These are phyloP conservation scores for Spizellomyces punctatus DNA, from an alignment of 192 early-diverging fungal species.

Conservation along the genomic window DNA sequence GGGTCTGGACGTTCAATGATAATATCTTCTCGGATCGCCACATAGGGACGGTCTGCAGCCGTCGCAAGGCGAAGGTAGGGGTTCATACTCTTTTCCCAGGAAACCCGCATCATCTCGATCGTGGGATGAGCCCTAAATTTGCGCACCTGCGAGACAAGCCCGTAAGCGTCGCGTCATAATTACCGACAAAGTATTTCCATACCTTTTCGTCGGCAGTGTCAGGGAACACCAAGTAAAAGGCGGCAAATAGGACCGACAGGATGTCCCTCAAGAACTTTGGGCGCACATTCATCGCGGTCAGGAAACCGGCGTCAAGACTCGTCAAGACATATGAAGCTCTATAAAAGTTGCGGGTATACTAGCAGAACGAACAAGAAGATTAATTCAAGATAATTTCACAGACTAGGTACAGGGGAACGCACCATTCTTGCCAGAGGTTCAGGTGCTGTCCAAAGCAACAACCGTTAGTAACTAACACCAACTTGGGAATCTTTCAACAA, in stretches of 20 bases:
- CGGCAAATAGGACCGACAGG: slow-evolving; percentile 72
- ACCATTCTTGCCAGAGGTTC: slow-evolving; percentile 80
- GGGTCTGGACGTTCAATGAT: slow-evolving; percentile 39
- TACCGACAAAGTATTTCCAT: background rate
- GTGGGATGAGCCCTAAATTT: slow-evolving; percentile 77
- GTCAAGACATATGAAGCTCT: slow-evolving; percentile 88
- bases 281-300: slow-evolving; percentile 80
- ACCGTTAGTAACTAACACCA: background rate
- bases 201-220: slow-evolving; percentile 85
- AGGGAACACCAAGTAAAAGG: slow-evolving; percentile 84
- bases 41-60: slow-evolving; percentile 39
- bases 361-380: slow-evolving; percentile 9
- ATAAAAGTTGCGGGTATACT: slow-evolving; percentile 90
- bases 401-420: slow-evolving; percentile 29
- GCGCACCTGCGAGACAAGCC: slow-evolving; percentile 45
- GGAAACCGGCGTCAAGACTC: slow-evolving; percentile 92
- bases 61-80: slow-evolving; percentile 63
- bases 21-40: slow-evolving; percentile 48
- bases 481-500: background rate
- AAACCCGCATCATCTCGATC: slow-evolving; percentile 80
- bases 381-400: slow-evolving; percentile 29
- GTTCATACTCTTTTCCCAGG: slow-evolving; percentile 83
- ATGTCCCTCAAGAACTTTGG: slow-evolving; percentile 78
- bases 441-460: slow-evolving; percentile 55
- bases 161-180: too few species aligned